A percentile compares a stretch with the other conserved stretches of the same genome.
phyloP scores from a whole-genome alignment of 257 asterid genomes.

The Fraxinus cuspidata region DNA sequence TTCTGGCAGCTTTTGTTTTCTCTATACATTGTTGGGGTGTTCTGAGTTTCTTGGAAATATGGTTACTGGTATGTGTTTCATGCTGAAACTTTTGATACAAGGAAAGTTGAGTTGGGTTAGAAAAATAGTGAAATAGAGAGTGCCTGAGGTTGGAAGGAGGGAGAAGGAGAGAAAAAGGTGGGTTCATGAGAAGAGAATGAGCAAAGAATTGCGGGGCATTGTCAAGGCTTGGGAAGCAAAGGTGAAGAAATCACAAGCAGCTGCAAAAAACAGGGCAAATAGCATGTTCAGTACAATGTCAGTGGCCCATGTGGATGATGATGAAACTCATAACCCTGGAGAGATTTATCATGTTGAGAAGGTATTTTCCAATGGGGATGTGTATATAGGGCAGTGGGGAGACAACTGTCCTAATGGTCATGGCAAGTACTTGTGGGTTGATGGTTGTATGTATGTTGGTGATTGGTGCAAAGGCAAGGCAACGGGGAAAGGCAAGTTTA shows the following conservation, averaged over 20 bases:
- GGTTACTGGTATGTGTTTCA: constrained; percentile 33
- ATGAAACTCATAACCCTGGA: constrained; percentile 40
- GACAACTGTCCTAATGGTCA: constrained; percentile 62
- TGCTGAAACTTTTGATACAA: constrained; percentile 30
- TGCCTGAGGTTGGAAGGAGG: constrained; percentile 14
- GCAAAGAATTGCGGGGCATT: constrained; percentile 75
- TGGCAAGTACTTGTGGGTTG: constrained; percentile 80
- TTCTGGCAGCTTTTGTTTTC: constrained; percentile 2
- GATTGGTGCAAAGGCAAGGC: constrained; percentile 74
- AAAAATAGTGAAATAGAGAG: background rate
- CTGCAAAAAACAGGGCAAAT: constrained; percentile 51
- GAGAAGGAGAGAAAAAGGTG: constrained; percentile 15
- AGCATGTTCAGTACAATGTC: constrained; percentile 69
- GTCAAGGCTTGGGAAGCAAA: constrained; percentile 77
- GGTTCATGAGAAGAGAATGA: constrained; percentile 52
- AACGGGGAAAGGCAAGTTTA: constrained; percentile 72
- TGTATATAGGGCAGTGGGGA: constrained; percentile 79
- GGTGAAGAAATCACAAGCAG: constrained; percentile 60
- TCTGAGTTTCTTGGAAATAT: constrained; percentile 25
- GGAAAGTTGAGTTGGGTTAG: constrained; percentile 50
- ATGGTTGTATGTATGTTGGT: constrained; percentile 90
- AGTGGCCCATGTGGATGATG: constrained; percentile 89
- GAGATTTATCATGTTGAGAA: constrained; percentile 61
- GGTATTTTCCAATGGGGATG: constrained; percentile 62
- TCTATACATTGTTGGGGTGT: constrained; percentile 1